Evolutionary conservation across 2,329 filamentous ascomycete genomes (phyloP), one percentile per base, ranked within the genome.

Genomic region (Penicillium olsonii): DNA sequence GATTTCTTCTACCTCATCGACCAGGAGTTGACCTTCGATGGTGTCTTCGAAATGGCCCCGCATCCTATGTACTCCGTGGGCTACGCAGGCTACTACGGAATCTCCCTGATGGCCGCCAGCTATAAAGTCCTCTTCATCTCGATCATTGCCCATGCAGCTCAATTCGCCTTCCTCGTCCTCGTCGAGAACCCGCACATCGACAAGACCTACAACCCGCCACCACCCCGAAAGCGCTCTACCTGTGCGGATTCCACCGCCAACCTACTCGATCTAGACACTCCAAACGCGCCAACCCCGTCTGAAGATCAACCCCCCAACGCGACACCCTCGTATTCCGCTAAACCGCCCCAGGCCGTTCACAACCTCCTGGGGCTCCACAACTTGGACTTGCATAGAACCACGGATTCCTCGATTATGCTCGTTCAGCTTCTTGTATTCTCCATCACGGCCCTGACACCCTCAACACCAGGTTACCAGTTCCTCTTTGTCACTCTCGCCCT

Each of bases 1-100:
- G 94, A 99, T 73, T 97, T 97, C 75, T 99, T 97, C 79, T 99
- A 91, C 74, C 85, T 99, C 66, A 90, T 99, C 70, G 94, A 99
- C 73, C 92, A 97, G 75, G 90, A 96, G 67, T 79, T 99, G 69
- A 97, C 92, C 42, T 99, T 99, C 71, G 94, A 99, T 68, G 94
- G 94, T 48, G 94, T 99, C 55, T 99, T 97, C 69, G 94, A 99
- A 75, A 95, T 99, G 87, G 94, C 94, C 17, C 94, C 94, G 26
- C 94, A 97, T 69, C 92, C 92, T 56, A 97, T 97, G 92, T 97
- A 97, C 75, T 96, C 92, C 47, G 92, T 97, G 64, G 94, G 94
- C 33, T 99, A 99, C 72, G 91, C 90, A 44, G 94, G 94, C 39
- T 99, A 95, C 76, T 99, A 99, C 69, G 94, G 94, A 61, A 96